These are phyloP conservation scores for Diplogelasinospora grovesii DNA, from an alignment of 495 filamentous ascomycete species.

Conservation along the genomic window DNA sequence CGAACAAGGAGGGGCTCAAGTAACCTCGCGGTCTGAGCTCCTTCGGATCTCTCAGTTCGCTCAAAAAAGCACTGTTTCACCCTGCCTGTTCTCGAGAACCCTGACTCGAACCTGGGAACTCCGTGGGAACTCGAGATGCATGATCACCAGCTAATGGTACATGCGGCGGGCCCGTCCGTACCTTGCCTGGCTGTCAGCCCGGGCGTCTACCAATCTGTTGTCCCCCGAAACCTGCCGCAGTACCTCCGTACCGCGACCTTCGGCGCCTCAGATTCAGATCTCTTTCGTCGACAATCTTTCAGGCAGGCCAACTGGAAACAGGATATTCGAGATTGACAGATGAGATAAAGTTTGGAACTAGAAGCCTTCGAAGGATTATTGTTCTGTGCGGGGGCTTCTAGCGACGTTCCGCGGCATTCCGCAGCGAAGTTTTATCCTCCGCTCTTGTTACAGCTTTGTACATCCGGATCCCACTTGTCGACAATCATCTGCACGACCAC, in stretches of 20 bases:
- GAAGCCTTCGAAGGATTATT: too few relatives aligned
- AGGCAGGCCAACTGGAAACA: neutral
- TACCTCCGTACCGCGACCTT: too few relatives aligned
- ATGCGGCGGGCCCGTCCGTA: neutral
- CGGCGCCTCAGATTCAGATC: slow-evolving; percentile 10
- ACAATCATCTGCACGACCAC: too few relatives aligned
- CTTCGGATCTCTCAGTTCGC: too few relatives aligned
- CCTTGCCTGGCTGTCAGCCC: neutral
- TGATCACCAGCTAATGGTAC: slow-evolving; percentile 11
- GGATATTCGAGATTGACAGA: too few relatives aligned
- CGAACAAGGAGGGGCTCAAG: slow-evolving; percentile 7
- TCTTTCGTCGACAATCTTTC: slow-evolving; percentile 9
- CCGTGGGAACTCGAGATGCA: slow-evolving; percentile 13
- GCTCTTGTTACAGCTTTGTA: too few relatives aligned
- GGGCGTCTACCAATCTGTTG: neutral
- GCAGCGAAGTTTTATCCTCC: too few relatives aligned
- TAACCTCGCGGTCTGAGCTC: slow-evolving; percentile 15
- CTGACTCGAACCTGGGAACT: too few relatives aligned
- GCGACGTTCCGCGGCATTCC: too few relatives aligned
- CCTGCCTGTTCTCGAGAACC: slow-evolving; percentile 6
- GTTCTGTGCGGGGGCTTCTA: too few relatives aligned
- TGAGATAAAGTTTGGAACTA: too few relatives aligned
- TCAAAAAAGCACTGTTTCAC: slow-evolving; percentile 14
- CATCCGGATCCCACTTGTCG: too few relatives aligned
- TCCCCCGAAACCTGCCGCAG: slow-evolving; percentile 3